Percentiles rank a stretch among this genome's conserved stretches.
These are phyloP conservation scores for Amylocarpus encephaloides DNA, from an alignment of 2,329 filamentous ascomycete species.

Conservation along the genomic window DNA sequence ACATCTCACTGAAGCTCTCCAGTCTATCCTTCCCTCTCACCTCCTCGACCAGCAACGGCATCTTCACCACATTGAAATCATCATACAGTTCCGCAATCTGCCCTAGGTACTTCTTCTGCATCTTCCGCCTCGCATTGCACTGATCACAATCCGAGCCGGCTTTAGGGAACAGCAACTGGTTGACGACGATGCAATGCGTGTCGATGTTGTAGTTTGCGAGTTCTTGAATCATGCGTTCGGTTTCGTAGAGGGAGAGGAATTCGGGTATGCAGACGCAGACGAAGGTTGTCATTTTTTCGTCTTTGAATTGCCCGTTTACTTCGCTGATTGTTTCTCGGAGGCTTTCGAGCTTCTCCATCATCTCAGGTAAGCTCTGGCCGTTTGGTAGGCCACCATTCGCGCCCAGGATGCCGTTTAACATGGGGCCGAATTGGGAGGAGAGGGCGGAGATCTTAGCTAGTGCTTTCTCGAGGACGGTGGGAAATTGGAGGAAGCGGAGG, in stretches of 20 bases:
- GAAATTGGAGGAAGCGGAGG: slow-evolving; percentile 96
- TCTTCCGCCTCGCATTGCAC: slow-evolving; percentile 89
- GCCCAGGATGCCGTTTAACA: slow-evolving; percentile 89
- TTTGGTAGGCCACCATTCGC: slow-evolving; percentile 62
- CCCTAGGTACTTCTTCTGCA: slow-evolving; percentile 99
- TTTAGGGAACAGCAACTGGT: slow-evolving; percentile 92
- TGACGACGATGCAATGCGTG: slow-evolving; percentile 95
- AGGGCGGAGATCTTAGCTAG: slow-evolving; percentile 95
- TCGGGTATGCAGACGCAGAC: slow-evolving; percentile 98
- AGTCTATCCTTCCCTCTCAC: slow-evolving; percentile 91
- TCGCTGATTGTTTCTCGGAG: slow-evolving; percentile 89
- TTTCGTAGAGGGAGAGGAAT: slow-evolving; percentile 95
- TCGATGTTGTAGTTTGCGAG: slow-evolving; percentile 89
- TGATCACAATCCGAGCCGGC: slow-evolving; percentile 83
- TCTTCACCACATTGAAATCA: slow-evolving; percentile 98
- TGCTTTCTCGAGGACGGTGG: slow-evolving; percentile 94
- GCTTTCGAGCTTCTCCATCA: slow-evolving; percentile 91
- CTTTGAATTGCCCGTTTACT: slow-evolving; percentile 97
- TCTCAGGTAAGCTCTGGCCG: slow-evolving; percentile 85
- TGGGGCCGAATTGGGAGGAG: slow-evolving; percentile 88
- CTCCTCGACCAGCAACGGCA: slow-evolving; percentile 93
- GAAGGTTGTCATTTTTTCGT: slow-evolving; percentile 90
- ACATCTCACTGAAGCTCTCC: slow-evolving; percentile 83
- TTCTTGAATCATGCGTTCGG: slow-evolving; percentile 99
- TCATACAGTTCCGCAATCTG: slow-evolving; percentile 98